These are phyloP conservation scores for Tylopilus felleus DNA, from an alignment of 768 basidiomycete species.

Conservation along the genomic window DNA sequence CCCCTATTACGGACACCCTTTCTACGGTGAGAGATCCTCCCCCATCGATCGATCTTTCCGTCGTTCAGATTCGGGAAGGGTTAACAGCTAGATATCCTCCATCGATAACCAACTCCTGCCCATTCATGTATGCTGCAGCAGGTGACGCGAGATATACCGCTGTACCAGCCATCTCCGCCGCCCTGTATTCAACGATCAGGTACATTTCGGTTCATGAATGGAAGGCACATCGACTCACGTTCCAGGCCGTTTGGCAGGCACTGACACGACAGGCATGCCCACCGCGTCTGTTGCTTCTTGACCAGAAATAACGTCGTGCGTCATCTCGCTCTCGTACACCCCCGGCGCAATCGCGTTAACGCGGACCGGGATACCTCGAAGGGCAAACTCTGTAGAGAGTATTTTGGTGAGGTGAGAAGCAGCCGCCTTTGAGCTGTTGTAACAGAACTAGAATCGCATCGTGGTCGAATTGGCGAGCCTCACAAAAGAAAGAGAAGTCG, in stretches of 20 bases:
- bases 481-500: not conserved
- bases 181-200: conserved; percentile 37
- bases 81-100: conserved; percentile 75
- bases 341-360: conserved; percentile 76
- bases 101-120: conserved; percentile 75
- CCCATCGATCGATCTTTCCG: not conserved
- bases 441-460: conserved; percentile 55
- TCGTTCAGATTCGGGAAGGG: conserved; percentile 45
- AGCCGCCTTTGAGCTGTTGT: conserved; percentile 80
- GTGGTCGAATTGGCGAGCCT: not conserved
- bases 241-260: conserved; percentile 64
- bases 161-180: conserved; percentile 73
- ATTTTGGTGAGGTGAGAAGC: conserved; percentile 73
- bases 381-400: conserved; percentile 70
- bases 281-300: conserved; percentile 49
- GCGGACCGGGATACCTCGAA: conserved; percentile 65
- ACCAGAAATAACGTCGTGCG: conserved; percentile 45
- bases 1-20: not conserved
- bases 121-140: conserved; percentile 72
- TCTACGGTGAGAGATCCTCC: not conserved
- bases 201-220: not conserved
- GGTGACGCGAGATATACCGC: conserved; percentile 71
- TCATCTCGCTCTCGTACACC: conserved; percentile 76
- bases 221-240: conserved; percentile 45
- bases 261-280: conserved; percentile 55